Base-by-base conservation (phyloP, 1,284 basidiomycete species). In the Ganoderma leucocontextum region DNA sequence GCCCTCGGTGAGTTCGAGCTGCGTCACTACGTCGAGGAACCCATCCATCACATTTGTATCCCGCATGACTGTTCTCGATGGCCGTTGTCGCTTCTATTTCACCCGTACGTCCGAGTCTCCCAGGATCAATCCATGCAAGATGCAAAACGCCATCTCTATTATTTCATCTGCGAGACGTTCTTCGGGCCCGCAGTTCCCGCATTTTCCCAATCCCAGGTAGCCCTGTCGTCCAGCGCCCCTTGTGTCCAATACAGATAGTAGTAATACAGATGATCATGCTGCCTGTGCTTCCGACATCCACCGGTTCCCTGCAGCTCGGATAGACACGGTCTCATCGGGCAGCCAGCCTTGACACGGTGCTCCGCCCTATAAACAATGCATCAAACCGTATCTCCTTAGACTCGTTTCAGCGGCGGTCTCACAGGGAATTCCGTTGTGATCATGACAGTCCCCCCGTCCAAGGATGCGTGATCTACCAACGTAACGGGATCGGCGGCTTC, bases 401-500 rank as follows among this genome's bases (percentile, higher is more conserved):
- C 22, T 52, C 49, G 25, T 52, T 15, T 22, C n/a, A 22, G 47
- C 47, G 47, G 47, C 47, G 47, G 47, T 52, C 47, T 22, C 22
- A 52, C 22, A 12, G 4, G 22, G 22, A 52, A 52, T 22, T 52
- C 47, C 47, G 47, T 52, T 10, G 47, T 49, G 47, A n/a, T 4
- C 47, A 55, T 35, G 15, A 15, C 52, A 55, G 33, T 55, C 17
- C 33, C 53, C 33, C 53, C 19, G 7, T 6, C 33, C 29, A 10
- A 17, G 25, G 53, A 13, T 59, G 9, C 33, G 29, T 29, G 29
- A 29, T 29, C 29, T 2, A 39, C 39, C 57, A 59, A 38, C 35
- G 47, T 52, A 52, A 52, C 36, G 36, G n/a, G 57, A 59, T 59
- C 38, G 35, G 57, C 53, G 33, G 25, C 53, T 55, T 55, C 53